These are phyloP conservation scores for Toxicodendron radicans DNA, from an alignment of 345 rosid species.

Conservation along the genomic window DNA sequence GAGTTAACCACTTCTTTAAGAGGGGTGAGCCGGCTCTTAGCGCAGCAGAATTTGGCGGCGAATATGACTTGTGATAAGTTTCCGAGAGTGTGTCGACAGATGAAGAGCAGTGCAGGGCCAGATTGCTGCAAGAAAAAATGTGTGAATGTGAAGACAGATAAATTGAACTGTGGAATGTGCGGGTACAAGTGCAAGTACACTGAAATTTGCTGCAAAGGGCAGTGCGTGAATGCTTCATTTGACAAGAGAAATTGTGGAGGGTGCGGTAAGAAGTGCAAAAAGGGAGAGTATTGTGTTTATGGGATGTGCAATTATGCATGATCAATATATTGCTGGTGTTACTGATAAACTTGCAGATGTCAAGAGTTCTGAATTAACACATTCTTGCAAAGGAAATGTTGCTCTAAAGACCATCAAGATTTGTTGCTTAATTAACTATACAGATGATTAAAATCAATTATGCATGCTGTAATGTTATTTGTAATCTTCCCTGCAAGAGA, in stretches of 20 bases:
- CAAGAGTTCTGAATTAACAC: no score
- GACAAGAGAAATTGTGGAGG: conserved; percentile 28
- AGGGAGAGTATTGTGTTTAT: conserved; percentile 24
- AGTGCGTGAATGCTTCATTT: conserved; percentile 26
- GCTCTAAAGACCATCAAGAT: no score
- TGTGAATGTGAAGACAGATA: conserved; percentile 30
- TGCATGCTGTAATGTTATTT: no score
- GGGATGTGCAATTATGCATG: conserved; percentile 36
- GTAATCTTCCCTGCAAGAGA: neutral
- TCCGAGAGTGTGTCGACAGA: conserved; percentile 27
- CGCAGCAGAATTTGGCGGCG: conserved; percentile 1
- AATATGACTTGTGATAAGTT: conserved; percentile 26
- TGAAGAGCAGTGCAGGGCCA: conserved; percentile 31
- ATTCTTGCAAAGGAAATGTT: no score
- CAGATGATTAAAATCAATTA: no score
- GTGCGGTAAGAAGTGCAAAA: conserved; percentile 30
- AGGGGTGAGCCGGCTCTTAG: conserved; percentile 20
- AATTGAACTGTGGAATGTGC: conserved; percentile 31
- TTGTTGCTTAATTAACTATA: no score
- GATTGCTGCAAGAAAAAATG: conserved; percentile 40
- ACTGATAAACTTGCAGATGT: neutral
- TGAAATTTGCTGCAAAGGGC: conserved; percentile 29
- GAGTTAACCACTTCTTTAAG: conserved; percentile 3
- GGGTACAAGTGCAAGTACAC: conserved; percentile 31
- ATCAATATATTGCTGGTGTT: neutral